Conservation (phyloP, 305 asterid genomes). For the Petunia hybrid region DNA sequence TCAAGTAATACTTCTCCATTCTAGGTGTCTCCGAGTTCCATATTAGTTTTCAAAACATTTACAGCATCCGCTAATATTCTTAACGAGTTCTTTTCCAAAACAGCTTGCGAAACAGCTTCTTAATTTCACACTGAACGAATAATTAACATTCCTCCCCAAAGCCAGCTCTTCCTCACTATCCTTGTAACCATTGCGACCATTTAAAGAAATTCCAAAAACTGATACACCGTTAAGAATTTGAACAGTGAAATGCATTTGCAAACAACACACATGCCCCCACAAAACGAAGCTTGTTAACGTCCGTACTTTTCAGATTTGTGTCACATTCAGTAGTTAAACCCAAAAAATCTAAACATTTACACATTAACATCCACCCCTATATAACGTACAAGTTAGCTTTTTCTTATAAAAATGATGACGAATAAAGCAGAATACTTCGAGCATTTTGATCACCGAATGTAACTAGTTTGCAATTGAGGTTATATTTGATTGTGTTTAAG, state of each 20-base stretch:
- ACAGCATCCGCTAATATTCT: background rate
- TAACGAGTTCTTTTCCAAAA: background rate
- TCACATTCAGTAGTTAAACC: conserved; percentile 11
- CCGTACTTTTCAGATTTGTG: background rate
- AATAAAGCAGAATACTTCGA: background rate
- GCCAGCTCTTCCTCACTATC: background rate
- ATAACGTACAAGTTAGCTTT: background rate
- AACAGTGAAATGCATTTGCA: background rate
- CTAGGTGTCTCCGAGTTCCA: background rate
- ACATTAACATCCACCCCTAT: background rate
- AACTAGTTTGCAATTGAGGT: conserved; percentile 1
- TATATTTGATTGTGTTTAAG: background rate
- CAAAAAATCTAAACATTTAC: background rate
- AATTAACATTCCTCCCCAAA: background rate
- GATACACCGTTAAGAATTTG: background rate
- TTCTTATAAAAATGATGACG: too few relatives aligned
- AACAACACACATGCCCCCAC: background rate
- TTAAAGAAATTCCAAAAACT: background rate
- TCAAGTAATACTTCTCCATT: background rate
- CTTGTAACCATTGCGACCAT: background rate
- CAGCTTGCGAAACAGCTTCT: background rate
- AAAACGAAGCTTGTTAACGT: background rate
- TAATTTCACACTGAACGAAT: background rate
- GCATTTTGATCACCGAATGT: background rate
- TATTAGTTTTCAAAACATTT: background rate